Base-by-base conservation (phyloP, 768 basidiomycete genomes). In the Lentinula lateritia region DNA sequence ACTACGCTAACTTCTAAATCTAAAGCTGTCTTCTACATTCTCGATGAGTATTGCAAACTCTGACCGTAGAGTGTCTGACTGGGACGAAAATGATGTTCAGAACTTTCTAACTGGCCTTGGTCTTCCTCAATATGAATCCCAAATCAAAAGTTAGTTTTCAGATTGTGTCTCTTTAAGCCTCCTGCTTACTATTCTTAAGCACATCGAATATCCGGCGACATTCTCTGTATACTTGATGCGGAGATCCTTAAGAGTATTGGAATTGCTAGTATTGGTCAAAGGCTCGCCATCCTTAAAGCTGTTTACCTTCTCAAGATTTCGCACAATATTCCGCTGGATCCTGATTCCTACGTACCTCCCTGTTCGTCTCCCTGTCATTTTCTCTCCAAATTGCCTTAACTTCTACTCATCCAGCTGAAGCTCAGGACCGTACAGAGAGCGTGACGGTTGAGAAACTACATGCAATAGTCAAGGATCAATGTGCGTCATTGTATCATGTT, bases 171-270 rank as follows among this genome's bases (percentile, higher is more conserved):
- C 41, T 6, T 41, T 10, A n/a, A 55, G 18, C 41, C 18, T 23
- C 52, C 35, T 63, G 41, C 58, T 28, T 52, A 64, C 68, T 66
- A 58, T 65, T 52, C 39, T 50, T 45, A 70, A 96, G 96, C 95
- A 71, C 91, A 99, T 73, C 89, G 85, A 64, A 92, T 99, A 65
- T 89, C 89, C 16, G 97, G 97, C 60, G 95, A 98, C 64, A 86
- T 93, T 1, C 82, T 99, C 6, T 86, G 89, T 64, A 77, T 90
- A 67, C 81, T 98, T 52, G 90, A 94, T 71, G 81, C 86, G n/a
- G 91, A 95, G 23, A 75, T 84, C 1, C 83, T 99, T 65, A 92
- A 91, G 73, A 87, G 90, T 46, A 77, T 98, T 60, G 97, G 97
- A 7, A 83, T 99, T 46, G 70, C 83, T n/a, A 92, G 90, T 39